Evolutionary conservation across 441 rosid species (phyloP), one percentile per base, ranked within the genome.

Genomic region (Eruca vesicaria): DNA sequence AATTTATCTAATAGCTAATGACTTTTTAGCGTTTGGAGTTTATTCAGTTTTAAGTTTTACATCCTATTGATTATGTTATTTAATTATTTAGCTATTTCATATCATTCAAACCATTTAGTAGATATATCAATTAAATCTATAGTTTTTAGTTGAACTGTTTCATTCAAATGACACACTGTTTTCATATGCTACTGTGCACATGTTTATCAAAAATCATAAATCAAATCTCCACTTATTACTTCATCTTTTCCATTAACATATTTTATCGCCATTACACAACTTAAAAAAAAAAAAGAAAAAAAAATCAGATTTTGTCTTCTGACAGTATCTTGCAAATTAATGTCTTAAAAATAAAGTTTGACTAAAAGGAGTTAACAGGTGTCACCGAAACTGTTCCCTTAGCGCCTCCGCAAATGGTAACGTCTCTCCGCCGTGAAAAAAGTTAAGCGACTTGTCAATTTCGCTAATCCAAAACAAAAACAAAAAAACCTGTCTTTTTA

Each of bases 341-440:
- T 48, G 15, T 20, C 29, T 20, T 60, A 61, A 60, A 38, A 60
- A 9, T 31, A 60, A 9, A 60, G n/a, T 19, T 35, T 35, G 50
- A 35, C 5, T 12, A 36, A 35, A 6, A 23, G 10, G 33, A 29
- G 11, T 21, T 11, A 2, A 15, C 29, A 48, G 57, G 78, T 59
- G 38, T 16, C 52, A 74, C 55, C 29, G 63, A 11, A 2, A 71
- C 9, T 16, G 52, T 69, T 7, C 14, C 14, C 9, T 63, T 43
- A 69, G 69, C 76, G 69, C 73, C 76, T 59, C 21, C 33, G 67
- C 57, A 52, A 74, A 33, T 63, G 66, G 63, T 33, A 63, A 67
- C 62, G 31, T 11, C 15, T 38, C 35, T 76, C 65, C 66, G 57
- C 80, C 75, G 76, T 70, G 7, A 33, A 69, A 56, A 65, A 16